Percentiles rank a stretch among this genome's conserved stretches.
Conservation (phyloP, 345 rosid genomes). For the Populus deltoides region DNA sequence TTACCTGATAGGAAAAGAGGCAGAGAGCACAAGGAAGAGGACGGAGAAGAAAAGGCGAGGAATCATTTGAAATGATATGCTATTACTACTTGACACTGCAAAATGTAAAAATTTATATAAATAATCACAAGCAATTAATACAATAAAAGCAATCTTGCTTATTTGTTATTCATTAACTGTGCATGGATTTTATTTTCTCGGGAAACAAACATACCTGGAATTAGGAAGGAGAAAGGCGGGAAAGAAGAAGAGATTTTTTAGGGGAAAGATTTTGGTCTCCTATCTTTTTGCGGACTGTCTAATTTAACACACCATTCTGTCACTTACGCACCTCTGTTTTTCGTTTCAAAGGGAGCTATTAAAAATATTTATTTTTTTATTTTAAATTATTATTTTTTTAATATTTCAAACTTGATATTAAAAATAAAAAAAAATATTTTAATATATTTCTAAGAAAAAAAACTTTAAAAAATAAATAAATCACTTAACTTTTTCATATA, state of each 20-base stretch:
- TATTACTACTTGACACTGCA: not conserved
- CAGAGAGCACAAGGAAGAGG: conserved; percentile 11
- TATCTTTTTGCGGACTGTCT: not conserved
- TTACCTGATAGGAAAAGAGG: conserved; percentile 16
- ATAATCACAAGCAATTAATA: not conserved
- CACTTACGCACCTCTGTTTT: not conserved
- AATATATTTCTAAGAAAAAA: too few relatives aligned
- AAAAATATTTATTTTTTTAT: too few relatives aligned
- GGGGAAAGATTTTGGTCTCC: not conserved
- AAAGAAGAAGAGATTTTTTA: not conserved
- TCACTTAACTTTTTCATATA: too few relatives aligned
- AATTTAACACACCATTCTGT: not conserved
- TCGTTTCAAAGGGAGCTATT: too few relatives aligned
- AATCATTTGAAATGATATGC: conserved; percentile 5
- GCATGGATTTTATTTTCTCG: not conserved
- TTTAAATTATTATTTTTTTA: too few relatives aligned
- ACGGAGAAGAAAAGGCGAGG: conserved; percentile 1
- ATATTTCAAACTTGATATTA: too few relatives aligned
- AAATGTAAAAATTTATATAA: not conserved
- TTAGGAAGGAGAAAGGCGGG: conserved; percentile 7
- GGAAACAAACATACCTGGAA: conserved; percentile 6
- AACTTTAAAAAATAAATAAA: too few relatives aligned
- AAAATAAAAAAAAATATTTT: too few relatives aligned
- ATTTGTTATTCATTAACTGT: too few relatives aligned
- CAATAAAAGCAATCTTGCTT: too few relatives aligned